Evolutionary conservation across 129 eudicot genomes (phyloP).

Genomic region (Silybum marianum): DNA sequence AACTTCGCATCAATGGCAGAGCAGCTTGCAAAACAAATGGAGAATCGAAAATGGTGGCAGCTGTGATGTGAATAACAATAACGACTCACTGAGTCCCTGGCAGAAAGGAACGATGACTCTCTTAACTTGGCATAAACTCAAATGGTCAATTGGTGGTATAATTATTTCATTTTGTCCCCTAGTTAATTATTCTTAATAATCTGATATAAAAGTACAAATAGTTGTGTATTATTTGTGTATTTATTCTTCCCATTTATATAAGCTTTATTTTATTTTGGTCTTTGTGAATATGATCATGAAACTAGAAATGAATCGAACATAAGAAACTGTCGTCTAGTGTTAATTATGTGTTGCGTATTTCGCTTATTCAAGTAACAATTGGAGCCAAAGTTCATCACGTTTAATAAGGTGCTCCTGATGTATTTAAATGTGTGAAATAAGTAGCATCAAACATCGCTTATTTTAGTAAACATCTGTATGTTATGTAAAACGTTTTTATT

Average conservation of each 20-base stretch:
- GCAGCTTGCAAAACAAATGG: conserved; percentile 80
- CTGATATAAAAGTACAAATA: neutral
- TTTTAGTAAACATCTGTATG: neutral
- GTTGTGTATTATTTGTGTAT: conserved; percentile 5
- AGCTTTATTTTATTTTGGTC: neutral
- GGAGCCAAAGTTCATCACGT: neutral
- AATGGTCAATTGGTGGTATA: neutral
- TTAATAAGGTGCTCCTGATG: neutral
- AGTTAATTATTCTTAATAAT: conserved; percentile 13
- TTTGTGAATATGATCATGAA: neutral
- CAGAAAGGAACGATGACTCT: no score
- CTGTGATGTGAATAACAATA: conserved; percentile 52
- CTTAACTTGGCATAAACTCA: neutral
- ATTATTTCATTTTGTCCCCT: neutral
- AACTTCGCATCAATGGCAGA: conserved; percentile 78
- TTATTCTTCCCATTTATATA: conserved; percentile 27
- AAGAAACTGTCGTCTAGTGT: no score
- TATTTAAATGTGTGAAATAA: neutral
- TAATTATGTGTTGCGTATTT: neutral
- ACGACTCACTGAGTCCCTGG: neutral
- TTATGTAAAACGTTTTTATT: neutral
- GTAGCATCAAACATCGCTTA: neutral
- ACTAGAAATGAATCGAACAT: neutral
- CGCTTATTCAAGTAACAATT: neutral
- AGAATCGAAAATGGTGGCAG: conserved; percentile 96